Percentiles rank a stretch among this genome's conserved stretches.
Evolutionary conservation across 495 filamentous ascomycete genomes (phyloP).

Genomic region (Xylona heveae): DNA sequence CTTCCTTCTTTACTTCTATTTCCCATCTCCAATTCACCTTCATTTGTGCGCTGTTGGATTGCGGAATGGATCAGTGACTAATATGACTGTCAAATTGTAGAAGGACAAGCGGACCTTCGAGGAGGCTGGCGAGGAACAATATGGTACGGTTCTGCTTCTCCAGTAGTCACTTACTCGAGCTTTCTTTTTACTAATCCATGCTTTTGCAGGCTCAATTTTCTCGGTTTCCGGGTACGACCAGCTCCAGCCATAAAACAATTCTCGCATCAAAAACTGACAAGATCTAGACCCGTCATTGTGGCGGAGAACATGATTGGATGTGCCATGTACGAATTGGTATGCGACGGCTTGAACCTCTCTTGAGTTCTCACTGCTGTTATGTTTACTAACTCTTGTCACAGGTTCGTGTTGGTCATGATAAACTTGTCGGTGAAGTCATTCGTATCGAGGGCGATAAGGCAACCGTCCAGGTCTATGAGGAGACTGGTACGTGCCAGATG

Average conservation of each 20-base stretch:
- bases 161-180: no score
- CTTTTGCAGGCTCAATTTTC: conserved; percentile 45
- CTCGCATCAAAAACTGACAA: conserved; percentile 12
- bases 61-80: no score
- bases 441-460: conserved; percentile 87
- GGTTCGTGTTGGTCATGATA: conserved; percentile 76
- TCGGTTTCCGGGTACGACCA: conserved; percentile 54
- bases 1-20: no score
- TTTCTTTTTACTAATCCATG: no score
- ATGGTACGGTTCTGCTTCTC: conserved; percentile 23
- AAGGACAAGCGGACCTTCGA: conserved; percentile 6
- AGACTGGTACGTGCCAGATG: conserved; percentile 50
- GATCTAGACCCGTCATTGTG: conserved; percentile 71
- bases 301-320: conserved; percentile 97
- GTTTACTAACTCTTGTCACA: conserved; percentile 10
- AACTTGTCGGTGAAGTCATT: conserved; percentile 92
- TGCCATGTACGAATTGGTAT: conserved; percentile 98
- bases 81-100: no score
- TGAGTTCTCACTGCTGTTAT: conserved; percentile 1
- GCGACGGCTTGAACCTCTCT: conserved; percentile 9
- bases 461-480: conserved; percentile 96
- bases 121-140: conserved; percentile 26
- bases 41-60: no score
- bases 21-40: no score
- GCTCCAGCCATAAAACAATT: conserved; percentile 5